These are phyloP conservation scores for Helotiales sp. DNA, from an alignment of 2,329 filamentous ascomycete genomes.

Conservation along the genomic window DNA sequence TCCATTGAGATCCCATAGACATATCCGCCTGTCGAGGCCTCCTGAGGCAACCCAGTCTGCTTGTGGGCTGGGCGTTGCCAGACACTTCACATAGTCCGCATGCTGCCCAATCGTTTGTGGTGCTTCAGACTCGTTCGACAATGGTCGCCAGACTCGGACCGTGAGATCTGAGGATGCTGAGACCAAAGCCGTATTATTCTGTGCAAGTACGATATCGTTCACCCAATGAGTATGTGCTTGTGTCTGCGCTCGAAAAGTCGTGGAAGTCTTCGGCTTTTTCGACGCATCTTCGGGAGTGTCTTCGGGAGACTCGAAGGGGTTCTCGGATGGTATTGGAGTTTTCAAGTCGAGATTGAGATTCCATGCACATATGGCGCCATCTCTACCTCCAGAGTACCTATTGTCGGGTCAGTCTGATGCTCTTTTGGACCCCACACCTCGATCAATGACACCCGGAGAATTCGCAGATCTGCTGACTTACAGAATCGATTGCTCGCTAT, in stretches of 20 bases:
- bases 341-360: constrained; percentile 74
- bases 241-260: constrained; percentile 60
- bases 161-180: constrained; percentile 75
- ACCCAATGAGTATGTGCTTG: constrained; percentile 80
- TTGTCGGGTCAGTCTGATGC: constrained; percentile 16
- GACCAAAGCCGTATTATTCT: constrained; percentile 64
- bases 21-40: constrained; percentile 88
- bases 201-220: constrained; percentile 69
- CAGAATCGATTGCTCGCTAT: constrained; percentile 81
- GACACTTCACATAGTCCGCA: constrained; percentile 93
- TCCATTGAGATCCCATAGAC: constrained; percentile 89
- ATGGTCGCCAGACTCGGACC: constrained; percentile 77
- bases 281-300: constrained; percentile 31
- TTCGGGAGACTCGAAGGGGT: constrained; percentile 35
- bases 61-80: constrained; percentile 72
- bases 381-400: constrained; percentile 93
- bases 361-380: constrained; percentile 96
- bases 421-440: constrained; percentile 11
- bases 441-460: background rate
- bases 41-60: constrained; percentile 91
- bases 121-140: constrained; percentile 61
- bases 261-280: constrained; percentile 45
- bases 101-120: constrained; percentile 87
- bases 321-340: constrained; percentile 20
- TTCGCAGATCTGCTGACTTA: constrained; percentile 41